Base-by-base conservation (phyloP, 192 early-diverging fungal species). In the Coemansia sp. region DNA sequence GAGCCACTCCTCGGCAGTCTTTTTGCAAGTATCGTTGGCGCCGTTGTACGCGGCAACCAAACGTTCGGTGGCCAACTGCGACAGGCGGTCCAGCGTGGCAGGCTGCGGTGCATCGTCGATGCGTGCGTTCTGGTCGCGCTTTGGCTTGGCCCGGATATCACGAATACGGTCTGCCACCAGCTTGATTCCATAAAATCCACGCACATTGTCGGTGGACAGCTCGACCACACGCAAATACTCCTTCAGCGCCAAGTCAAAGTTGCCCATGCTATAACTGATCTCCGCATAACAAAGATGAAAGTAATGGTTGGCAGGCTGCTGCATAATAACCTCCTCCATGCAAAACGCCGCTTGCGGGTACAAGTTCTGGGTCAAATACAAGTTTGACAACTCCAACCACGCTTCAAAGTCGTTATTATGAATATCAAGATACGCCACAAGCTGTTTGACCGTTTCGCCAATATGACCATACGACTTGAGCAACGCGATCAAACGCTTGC, bases 201-300 rank as follows among this genome's bases (percentile, higher is more conserved):
- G 86, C 17, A 94, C 79, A 67, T 93, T 85, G 66, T 95, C 96
- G 1, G 83, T 84, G 52, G 88, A 89, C 37, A 95, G 75, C 73
- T 97, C 95, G 8, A 97, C 74, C 0, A 91, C 93, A n/a, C 88
- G 79, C 74, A 91, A 90, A 62, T 88, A 97, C 72, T 95, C 86
- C 73, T 96, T 95, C 17, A 95, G 68, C 0, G 95, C 92, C 25
- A 92, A 20, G 15, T 78, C 80, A 11, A 83, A 66, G 68, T 81
- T 77, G 9, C 87, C 86, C 66, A 90, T 75, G 7, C 92, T 88
- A 58, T 88, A 92, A 36, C 87, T 82, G 36, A 96, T 79, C 67
- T 98, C 96, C 12, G 95, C 96, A 59, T 93, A 94, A 51, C 92
- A 90, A 31, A 93, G 82, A 56, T 94, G 87, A 68, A 84, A 88